Base-by-base conservation (phyloP, 2,329 filamentous ascomycete genomes). In the Trichoderma polysporum region DNA sequence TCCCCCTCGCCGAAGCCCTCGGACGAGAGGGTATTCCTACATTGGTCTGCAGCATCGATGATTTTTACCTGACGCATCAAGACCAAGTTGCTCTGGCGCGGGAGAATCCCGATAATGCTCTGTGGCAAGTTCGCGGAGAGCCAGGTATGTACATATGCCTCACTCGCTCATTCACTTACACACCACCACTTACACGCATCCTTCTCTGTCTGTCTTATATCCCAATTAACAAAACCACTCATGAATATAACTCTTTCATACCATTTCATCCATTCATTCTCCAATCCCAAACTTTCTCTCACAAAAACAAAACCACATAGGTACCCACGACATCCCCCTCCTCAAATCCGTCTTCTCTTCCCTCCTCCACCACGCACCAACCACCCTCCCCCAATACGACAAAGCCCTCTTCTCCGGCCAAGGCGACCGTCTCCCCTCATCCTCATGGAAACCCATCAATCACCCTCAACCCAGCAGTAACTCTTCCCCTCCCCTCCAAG, bases 51-150 rank as follows among this genome's bases (percentile, higher is more conserved):
- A 94, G 91, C 76, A 90, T 97, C 70, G 94, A 97, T 77, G 93
- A 97, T 80, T 89, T 97, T 72, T 97, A 97, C 79, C 88, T 96
- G 63, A 84, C 87, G 15, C 92, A 92, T 76, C 80, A 82, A 25
- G 85, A 90, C 70, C 91, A 95, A 76, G 76, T 84, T 31, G 81
- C 83, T 2, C 86, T 96, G 25, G 88, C 91, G 29, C 78, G 83
- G 52, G 78, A 84, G 7, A 83, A 95, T 74, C 86, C 90, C 0
- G 78, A 85, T 41, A 97, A 97, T 74, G 86, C 86, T 22, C 85
- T 97, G 3, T 83, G 97, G 54, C 91, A 93, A 73, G 90, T 93
- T 72, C 87, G 93, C 53, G 94, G 93, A 19, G 90, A 97, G 75
- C 93, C 93, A 6, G 91, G 90, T 74, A 76, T 50, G 70, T n/a